Evolutionary conservation across 345 rosid genomes (phyloP), one percentile per base, ranked within the genome.

Genomic region (Hibiscus trionum): DNA sequence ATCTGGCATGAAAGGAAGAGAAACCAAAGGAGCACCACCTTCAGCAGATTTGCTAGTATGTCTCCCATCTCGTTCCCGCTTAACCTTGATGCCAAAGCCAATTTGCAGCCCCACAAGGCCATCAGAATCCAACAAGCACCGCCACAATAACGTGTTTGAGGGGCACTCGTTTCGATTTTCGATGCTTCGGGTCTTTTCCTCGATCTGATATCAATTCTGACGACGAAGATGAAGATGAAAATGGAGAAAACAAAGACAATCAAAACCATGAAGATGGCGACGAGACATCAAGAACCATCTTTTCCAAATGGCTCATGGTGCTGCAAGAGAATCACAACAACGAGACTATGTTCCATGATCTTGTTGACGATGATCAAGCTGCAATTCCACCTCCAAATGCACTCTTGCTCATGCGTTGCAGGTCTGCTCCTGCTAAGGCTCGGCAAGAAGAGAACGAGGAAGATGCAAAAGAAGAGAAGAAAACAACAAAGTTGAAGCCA

Each of bases 41-140:
- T 79, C 96, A 4, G 82, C 93, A 33, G 98, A 93, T 83, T 76
- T 93, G 29, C 75, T 93, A 49, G 93, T 87, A n/a, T 93, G 97
- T 76, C 91, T 93, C 75, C 98, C 98, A 10, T 83, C 96, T 61
- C 80, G 94, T 79, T 73, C 93, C 17, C 94, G 84, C 71, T 77
- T 91, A 53, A 62, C 87, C 29, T 56, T 94, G 70, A 81, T 85
- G 86, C 53, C 90, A 4, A 91, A 94, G 81, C 78, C 93, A 56
- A 78, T 91, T 61, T 85, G 86, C 57, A 91, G 93, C 69, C 97
- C 98, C 2, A 87, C 89, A 9, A 84, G 88, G 27, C 66, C 84
- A 1, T 57, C 85, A 3, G 86, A 80, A 39, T 52, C 90, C 75
- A 68, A 61, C 73, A 82, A 72, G 70, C 87, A 85, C 21, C 82